Percentiles rank a stretch among this genome's conserved stretches.
phyloP scores from a whole-genome alignment of 2,329 filamentous ascomycete genomes.

The Onygenales sp. region DNA sequence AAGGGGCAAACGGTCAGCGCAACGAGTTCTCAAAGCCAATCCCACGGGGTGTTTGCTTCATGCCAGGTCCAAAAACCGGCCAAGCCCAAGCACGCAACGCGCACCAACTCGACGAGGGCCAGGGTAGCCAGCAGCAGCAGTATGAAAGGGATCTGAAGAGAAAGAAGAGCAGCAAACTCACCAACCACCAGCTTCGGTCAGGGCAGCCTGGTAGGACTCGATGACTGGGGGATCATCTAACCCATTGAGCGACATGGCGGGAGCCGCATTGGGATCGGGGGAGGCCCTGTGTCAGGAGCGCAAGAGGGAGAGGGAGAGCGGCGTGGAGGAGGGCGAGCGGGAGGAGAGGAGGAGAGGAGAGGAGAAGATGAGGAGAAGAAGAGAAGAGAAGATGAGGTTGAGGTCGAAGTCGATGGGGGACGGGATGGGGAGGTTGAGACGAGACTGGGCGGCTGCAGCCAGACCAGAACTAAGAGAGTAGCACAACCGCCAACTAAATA shows the following conservation, averaged over 20 bases:
- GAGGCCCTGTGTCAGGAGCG: neutral
- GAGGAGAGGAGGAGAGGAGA: neutral
- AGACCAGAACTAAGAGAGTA: too few relatives aligned
- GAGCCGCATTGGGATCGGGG: slow-evolving; percentile 12
- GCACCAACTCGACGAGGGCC: neutral
- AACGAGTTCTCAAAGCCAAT: neutral
- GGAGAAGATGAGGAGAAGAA: neutral
- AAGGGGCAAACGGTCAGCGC: slow-evolving; percentile 9
- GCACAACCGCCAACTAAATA: too few relatives aligned
- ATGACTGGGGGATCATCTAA: slow-evolving; percentile 71
- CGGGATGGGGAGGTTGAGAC: neutral
- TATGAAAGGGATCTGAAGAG: neutral
- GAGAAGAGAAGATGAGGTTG: neutral
- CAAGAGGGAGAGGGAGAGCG: neutral
- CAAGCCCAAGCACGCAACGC: neutral
- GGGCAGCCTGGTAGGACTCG: slow-evolving; percentile 73
- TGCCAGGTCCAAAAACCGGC: neutral
- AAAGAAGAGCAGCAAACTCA: slow-evolving; percentile 40
- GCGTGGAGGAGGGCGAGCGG: neutral
- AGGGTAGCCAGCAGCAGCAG: neutral
- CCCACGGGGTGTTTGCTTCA: neutral
- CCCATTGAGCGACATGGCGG: slow-evolving; percentile 85
- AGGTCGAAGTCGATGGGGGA: neutral
- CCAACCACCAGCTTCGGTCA: slow-evolving; percentile 87
- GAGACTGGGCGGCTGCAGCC: too few relatives aligned